These are phyloP conservation scores for Irpex sp. DNA, from an alignment of 1,284 basidiomycete species.

Conservation along the genomic window DNA sequence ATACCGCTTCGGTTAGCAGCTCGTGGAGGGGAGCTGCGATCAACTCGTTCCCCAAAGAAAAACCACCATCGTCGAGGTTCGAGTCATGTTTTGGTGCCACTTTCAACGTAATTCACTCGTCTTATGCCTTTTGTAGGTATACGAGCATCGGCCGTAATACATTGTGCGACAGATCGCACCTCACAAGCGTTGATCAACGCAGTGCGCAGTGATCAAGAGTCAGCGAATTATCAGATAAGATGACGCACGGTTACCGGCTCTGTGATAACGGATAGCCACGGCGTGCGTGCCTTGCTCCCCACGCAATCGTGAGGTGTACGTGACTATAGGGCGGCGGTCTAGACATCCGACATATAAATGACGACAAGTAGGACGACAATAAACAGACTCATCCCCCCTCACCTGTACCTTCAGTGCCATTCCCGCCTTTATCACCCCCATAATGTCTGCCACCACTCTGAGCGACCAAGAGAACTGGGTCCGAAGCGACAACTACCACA, in stretches of 20 bases:
- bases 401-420: not conserved
- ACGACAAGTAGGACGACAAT: not conserved
- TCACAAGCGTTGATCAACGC: not conserved
- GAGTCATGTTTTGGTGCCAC: too few species aligned
- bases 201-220: not conserved
- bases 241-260: not conserved
- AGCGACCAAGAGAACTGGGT: slow-evolving; percentile 38
- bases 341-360: not conserved
- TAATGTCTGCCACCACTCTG: not conserved
- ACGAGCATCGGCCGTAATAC: too few species aligned
- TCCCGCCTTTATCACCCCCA: not conserved
- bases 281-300: not conserved
- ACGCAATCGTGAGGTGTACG: not conserved
- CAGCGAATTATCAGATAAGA: not conserved
- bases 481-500: slow-evolving; percentile 53
- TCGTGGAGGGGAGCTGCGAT: too few species aligned
- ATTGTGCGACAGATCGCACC: too few species aligned
- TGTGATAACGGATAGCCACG: not conserved
- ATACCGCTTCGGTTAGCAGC: too few species aligned
- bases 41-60: too few species aligned
- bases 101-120: too few species aligned
- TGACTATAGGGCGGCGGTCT: not conserved
- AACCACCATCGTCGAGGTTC: too few species aligned
- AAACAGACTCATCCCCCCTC: not conserved
- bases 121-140: too few species aligned